Evolutionary conservation across 148 eudicot species (phyloP).

Genomic region (Hydrangea macrophylla): DNA sequence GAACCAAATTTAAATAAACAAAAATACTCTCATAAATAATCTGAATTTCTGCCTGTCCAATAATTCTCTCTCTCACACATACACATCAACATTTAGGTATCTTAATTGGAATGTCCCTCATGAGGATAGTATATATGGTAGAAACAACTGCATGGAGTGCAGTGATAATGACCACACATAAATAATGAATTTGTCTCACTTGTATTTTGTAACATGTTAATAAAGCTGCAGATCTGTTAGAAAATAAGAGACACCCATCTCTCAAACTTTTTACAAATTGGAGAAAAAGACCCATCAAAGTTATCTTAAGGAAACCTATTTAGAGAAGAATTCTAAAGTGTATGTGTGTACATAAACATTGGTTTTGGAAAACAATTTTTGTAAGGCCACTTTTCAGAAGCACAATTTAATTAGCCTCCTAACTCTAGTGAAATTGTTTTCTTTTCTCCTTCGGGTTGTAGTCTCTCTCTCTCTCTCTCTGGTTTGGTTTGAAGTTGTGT

Average conservation of each 20-base stretch:
- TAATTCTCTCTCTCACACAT: neutral
- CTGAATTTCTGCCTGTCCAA: neutral
- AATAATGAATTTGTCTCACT: conserved; percentile 3
- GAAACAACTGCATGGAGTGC: neutral
- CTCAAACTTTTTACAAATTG: neutral
- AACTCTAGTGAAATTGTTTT: no score
- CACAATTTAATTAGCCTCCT: neutral
- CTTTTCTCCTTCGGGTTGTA: neutral
- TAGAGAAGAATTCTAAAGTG: neutral
- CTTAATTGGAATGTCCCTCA: neutral
- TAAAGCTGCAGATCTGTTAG: neutral
- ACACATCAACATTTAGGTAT: neutral
- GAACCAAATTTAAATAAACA: neutral
- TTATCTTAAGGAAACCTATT: neutral
- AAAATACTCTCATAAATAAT: neutral
- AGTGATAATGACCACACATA: neutral
- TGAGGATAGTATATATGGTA: neutral
- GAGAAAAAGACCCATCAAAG: neutral
- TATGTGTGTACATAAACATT: no score
- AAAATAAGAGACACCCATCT: neutral
- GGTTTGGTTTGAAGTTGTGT: neutral
- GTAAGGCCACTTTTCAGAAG: neutral
- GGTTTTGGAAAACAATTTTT: neutral
- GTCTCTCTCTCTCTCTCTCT: neutral
- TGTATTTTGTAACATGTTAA: neutral